Percentiles rank a stretch among this genome's conserved stretches.
phyloP scores from a whole-genome alignment of 345 rosid species.

The Euphorbia peplus region DNA sequence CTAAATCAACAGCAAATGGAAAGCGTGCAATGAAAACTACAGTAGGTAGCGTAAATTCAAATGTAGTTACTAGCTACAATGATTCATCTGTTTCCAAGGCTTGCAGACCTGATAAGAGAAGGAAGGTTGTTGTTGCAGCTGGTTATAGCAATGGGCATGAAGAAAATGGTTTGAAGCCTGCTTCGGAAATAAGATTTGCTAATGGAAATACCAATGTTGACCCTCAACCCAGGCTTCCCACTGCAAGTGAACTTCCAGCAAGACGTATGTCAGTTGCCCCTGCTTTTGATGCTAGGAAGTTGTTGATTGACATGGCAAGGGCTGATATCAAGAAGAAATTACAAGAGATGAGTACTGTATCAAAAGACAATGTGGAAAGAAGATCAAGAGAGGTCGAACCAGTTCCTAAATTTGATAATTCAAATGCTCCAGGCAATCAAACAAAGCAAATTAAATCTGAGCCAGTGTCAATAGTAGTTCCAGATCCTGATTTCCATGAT shows the following conservation, averaged over 20 bases:
- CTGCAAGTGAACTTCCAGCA: conserved; percentile 38
- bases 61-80: conserved; percentile 24
- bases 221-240: conserved; percentile 43
- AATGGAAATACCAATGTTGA: conserved; percentile 36
- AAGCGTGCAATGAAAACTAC: conserved; percentile 40
- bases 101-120: conserved; percentile 67
- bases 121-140: conserved; percentile 56
- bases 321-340: conserved; percentile 56
- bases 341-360: conserved; percentile 48
- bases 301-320: conserved; percentile 77
- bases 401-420: conserved; percentile 21
- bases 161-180: conserved; percentile 37
- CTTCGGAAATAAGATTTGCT: conserved; percentile 37
- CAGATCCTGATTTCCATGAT: conserved; percentile 96
- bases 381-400: conserved; percentile 34
- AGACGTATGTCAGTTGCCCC: conserved; percentile 56
- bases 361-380: conserved; percentile 31
- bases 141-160: conserved; percentile 53
- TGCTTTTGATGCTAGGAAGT: conserved; percentile 75
- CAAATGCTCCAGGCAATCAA: conserved; percentile 27
- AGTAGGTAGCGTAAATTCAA: conserved; percentile 26
- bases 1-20: conserved; percentile 47
- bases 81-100: conserved; percentile 41
- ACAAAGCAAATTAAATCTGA: conserved; percentile 36
- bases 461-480: conserved; percentile 68